A percentile compares a stretch with the other conserved stretches of the same genome.
Conservation (phyloP, 23 red algal species). For the Gracilaria gracilis region DNA sequence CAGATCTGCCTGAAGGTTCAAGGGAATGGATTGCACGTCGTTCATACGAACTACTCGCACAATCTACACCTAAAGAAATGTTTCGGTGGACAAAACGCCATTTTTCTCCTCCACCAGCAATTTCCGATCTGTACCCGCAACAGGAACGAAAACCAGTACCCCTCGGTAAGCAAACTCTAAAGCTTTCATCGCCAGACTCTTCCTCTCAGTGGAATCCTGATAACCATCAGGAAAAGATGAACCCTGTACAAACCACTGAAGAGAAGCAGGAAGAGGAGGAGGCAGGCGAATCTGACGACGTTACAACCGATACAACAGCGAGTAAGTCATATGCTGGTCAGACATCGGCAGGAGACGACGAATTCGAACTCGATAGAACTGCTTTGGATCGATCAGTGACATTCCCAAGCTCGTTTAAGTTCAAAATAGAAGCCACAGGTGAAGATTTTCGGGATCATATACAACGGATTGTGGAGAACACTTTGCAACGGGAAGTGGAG, state of each 20-base stretch:
- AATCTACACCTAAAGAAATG: slow-evolving; percentile 60
- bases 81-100: slow-evolving; percentile 63
- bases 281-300: neutral
- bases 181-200: slow-evolving; percentile 4
- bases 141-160: slow-evolving; percentile 6
- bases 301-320: neutral
- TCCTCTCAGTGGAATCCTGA: neutral
- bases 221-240: neutral
- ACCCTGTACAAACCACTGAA: neutral
- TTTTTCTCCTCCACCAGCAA: slow-evolving; percentile 34
- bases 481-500: slow-evolving; percentile 36
- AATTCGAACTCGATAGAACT: neutral
- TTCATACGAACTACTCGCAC: slow-evolving; percentile 56
- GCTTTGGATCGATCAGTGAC: slow-evolving; percentile 59
- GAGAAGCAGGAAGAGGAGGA: neutral
- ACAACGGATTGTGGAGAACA: slow-evolving; percentile 37
- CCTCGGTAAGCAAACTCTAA: slow-evolving; percentile 6
- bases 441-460: slow-evolving; percentile 40
- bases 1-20: slow-evolving; percentile 54
- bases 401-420: slow-evolving; percentile 74
- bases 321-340: neutral
- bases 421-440: slow-evolving; percentile 64
- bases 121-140: slow-evolving; percentile 53
- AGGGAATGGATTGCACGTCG: slow-evolving; percentile 71
- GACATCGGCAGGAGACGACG: neutral